phyloP scores from a whole-genome alignment of 768 basidiomycete species.

The Candolleomyces eurysporus region DNA sequence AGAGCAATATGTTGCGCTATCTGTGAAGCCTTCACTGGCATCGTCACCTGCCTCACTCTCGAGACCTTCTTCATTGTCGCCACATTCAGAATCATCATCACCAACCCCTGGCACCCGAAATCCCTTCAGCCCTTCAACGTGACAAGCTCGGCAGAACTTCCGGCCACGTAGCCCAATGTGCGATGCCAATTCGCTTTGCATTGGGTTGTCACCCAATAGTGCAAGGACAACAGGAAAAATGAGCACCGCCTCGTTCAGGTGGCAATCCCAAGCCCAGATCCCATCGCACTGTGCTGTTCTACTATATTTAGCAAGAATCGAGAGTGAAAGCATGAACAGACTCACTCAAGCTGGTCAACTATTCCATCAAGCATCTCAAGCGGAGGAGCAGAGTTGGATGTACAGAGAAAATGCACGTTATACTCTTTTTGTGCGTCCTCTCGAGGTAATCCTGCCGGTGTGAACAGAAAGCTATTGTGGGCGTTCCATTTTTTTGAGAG shows the following conservation, averaged over 20 bases:
- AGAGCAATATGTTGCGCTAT: no score
- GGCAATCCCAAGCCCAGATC: background rate
- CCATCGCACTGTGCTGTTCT: no score
- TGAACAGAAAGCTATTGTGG: slow-evolving; percentile 39
- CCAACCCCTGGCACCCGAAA: background rate
- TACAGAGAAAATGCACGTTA: slow-evolving; percentile 40
- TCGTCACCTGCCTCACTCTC: no score
- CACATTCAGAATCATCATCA: background rate
- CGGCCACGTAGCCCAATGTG: slow-evolving; percentile 39
- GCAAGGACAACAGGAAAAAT: background rate
- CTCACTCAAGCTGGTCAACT: no score
- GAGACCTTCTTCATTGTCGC: no score
- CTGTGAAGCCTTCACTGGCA: no score
- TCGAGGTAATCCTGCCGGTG: slow-evolving; percentile 33
- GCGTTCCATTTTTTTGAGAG: slow-evolving; percentile 48
- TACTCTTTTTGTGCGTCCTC: slow-evolving; percentile 25
- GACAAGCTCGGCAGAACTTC: slow-evolving; percentile 39
- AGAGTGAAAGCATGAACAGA: no score
- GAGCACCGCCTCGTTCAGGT: background rate
- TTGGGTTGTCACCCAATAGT: slow-evolving; percentile 42
- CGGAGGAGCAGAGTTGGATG: slow-evolving; percentile 39
- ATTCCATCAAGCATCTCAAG: slow-evolving; percentile 46
- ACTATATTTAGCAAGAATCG: no score
- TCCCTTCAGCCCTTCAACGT: slow-evolving; percentile 17
- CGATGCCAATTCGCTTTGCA: slow-evolving; percentile 44